Conservation (phyloP, 2,329 filamentous ascomycete species). For the Venturia nashicola region DNA sequence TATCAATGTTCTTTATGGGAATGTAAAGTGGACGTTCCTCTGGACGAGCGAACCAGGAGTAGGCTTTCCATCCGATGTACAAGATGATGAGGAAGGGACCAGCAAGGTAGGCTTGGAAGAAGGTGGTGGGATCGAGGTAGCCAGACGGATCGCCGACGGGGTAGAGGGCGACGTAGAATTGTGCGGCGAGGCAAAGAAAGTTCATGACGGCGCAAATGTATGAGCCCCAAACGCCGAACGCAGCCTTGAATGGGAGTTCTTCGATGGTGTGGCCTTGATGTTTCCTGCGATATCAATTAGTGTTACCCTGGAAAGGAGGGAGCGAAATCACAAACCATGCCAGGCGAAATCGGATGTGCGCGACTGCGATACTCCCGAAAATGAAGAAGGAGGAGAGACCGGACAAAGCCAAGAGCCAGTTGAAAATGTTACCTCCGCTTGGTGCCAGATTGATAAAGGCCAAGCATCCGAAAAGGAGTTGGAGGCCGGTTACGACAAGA, state of each 20-base stretch:
- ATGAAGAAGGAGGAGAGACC: constrained; percentile 66
- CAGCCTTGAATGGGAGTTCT: constrained; percentile 32
- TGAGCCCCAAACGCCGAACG: constrained; percentile 27
- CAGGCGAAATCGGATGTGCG: constrained; percentile 79
- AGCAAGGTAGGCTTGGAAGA: constrained; percentile 10
- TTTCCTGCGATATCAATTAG: neutral
- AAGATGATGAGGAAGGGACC: constrained; percentile 6
- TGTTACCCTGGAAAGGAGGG: neutral
- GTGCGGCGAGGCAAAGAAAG: constrained; percentile 25
- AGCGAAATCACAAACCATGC: constrained; percentile 17
- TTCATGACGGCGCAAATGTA: constrained; percentile 28
- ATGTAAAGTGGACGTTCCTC: constrained; percentile 20
- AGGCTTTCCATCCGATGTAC: constrained; percentile 10
- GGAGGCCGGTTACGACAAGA: constrained; percentile 56
- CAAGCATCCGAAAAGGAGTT: constrained; percentile 58
- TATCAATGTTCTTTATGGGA: constrained; percentile 21
- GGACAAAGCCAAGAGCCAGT: constrained; percentile 68
- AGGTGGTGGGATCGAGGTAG: constrained; percentile 2
- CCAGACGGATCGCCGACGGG: constrained; percentile 13
- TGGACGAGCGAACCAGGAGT: constrained; percentile 15
- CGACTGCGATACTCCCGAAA: constrained; percentile 73
- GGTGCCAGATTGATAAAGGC: constrained; percentile 54
- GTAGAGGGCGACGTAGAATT: constrained; percentile 25
- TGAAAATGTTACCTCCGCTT: constrained; percentile 51
- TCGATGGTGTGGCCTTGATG: constrained; percentile 24